Conservation (phyloP, 164 flowering plant genomes). For the Warburgia ugandensis region DNA sequence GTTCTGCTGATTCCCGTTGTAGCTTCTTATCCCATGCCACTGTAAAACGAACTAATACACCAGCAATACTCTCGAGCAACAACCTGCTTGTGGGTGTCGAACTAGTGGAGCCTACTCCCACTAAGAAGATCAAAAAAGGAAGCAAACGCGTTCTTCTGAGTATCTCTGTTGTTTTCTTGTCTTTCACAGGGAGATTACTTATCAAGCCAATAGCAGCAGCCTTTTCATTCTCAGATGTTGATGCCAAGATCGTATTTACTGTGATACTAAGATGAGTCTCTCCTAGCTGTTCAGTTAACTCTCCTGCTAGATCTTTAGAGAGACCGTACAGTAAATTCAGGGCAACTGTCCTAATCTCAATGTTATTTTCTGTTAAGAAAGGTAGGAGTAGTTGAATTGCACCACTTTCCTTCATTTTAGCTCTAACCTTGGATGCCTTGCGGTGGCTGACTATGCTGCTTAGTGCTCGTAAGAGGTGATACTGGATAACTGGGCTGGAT, state of each 20-base stretch:
- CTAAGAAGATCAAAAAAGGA: constrained; percentile 37
- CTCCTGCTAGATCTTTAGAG: constrained; percentile 44
- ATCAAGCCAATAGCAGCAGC: constrained; percentile 65
- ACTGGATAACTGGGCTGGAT: constrained; percentile 56
- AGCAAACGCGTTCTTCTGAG: constrained; percentile 46
- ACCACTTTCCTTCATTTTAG: constrained; percentile 60
- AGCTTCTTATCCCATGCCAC: constrained; percentile 58
- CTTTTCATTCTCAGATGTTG: constrained; percentile 45
- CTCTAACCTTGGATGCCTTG: constrained; percentile 47
- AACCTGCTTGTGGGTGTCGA: constrained; percentile 12
- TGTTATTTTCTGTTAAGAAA: constrained; percentile 40
- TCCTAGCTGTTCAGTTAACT: constrained; percentile 43
- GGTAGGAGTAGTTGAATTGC: constrained; percentile 67
- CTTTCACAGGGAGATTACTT: constrained; percentile 48
- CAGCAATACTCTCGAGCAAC: constrained; percentile 47
- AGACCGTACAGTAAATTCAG: constrained; percentile 50
- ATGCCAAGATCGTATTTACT: constrained; percentile 33
- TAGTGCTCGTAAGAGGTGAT: constrained; percentile 60
- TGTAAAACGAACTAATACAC: constrained; percentile 55
- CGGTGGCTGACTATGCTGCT: constrained; percentile 54
- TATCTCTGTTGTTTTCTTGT: constrained; percentile 51
- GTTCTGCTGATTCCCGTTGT: constrained; percentile 49
- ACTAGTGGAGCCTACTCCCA: constrained; percentile 17
- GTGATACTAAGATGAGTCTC: constrained; percentile 32
- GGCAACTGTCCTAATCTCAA: constrained; percentile 39